phyloP scores from a whole-genome alignment of 192 early-diverging fungal genomes.

The Umbelopsis sp. region DNA sequence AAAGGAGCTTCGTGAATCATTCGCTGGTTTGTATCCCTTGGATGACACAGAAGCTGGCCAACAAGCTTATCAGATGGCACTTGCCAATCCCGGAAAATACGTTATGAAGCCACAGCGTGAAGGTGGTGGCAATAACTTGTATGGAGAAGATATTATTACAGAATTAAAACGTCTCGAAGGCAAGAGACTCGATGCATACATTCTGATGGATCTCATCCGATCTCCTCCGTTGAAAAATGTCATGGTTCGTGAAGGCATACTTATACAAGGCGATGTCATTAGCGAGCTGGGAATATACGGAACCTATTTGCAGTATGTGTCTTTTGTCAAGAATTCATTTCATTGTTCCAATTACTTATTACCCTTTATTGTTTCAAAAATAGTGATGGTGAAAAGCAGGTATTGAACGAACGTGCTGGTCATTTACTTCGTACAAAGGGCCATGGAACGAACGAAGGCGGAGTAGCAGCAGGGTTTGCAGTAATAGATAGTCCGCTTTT shows the following conservation, averaged over 20 bases:
- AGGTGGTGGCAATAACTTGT: conserved; percentile 96
- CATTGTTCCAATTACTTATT: neutral
- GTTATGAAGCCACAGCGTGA: conserved; percentile 98
- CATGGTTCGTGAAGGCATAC: conserved; percentile 76
- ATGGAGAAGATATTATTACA: conserved; percentile 78
- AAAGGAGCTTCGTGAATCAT: conserved; percentile 63
- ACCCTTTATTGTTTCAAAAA: neutral
- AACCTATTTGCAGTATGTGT: conserved; percentile 74
- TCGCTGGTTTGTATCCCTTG: conserved; percentile 91
- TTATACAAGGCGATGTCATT: conserved; percentile 73
- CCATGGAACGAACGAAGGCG: conserved; percentile 85
- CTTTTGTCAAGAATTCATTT: neutral
- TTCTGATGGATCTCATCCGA: conserved; percentile 94
- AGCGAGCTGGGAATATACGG: conserved; percentile 97
- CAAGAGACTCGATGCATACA: conserved; percentile 81
- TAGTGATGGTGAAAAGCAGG: conserved; percentile 57
- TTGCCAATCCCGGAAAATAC: conserved; percentile 65
- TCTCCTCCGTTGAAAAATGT: conserved; percentile 73
- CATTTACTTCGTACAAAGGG: conserved; percentile 94
- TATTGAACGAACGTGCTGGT: conserved; percentile 80
- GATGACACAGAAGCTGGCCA: conserved; percentile 68
- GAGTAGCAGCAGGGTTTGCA: conserved; percentile 93
- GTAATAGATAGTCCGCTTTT: conserved; percentile 88
- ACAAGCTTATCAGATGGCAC: conserved; percentile 64
- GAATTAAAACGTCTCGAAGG: conserved; percentile 53